Conservation (phyloP, 495 filamentous ascomycete genomes). For the Clavariopsis aquatica region DNA sequence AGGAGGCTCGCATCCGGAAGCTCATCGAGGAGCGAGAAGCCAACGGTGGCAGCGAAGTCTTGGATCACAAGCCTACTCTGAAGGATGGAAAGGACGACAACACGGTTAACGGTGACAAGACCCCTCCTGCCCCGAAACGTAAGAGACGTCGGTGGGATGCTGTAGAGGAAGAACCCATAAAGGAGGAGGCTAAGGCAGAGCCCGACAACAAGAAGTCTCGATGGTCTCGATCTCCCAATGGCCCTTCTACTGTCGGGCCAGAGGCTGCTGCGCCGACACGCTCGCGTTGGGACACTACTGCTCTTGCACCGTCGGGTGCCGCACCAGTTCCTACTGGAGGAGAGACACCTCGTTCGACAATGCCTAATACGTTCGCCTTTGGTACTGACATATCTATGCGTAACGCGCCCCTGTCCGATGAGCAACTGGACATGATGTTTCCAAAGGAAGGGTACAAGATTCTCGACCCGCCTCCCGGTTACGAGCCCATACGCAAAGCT, state of each 20-base stretch:
- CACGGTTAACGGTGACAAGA: conserved; percentile 28
- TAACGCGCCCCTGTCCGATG: conserved; percentile 80
- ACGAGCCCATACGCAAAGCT: conserved; percentile 81
- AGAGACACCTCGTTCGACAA: conserved; percentile 80
- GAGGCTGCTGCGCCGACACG: conserved; percentile 60
- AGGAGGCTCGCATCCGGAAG: conserved; percentile 84
- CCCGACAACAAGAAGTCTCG: conserved; percentile 12
- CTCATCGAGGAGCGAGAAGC: conserved; percentile 76
- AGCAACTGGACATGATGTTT: conserved; percentile 90
- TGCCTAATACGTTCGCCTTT: conserved; percentile 60
- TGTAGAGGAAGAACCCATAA: conserved; percentile 46
- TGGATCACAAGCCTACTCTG: conserved; percentile 35
- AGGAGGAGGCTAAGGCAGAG: conserved; percentile 2
- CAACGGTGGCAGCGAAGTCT: conserved; percentile 55
- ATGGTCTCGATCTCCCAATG: conserved; percentile 44
- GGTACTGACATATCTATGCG: conserved; percentile 79
- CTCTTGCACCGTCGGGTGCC: conserved; percentile 63
- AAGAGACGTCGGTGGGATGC: conserved; percentile 93
- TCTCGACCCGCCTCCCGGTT: conserved; percentile 88
- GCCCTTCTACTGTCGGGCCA: conserved; percentile 39
- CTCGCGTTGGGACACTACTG: conserved; percentile 90
- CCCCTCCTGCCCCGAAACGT: conserved; percentile 52
- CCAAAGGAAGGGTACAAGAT: conserved; percentile 92
- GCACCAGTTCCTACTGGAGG: conserved; percentile 82
- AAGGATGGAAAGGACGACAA: conserved; percentile 33